Evolutionary conservation across 257 asterid genomes (phyloP).

Genomic region (Primulina tabacum): DNA sequence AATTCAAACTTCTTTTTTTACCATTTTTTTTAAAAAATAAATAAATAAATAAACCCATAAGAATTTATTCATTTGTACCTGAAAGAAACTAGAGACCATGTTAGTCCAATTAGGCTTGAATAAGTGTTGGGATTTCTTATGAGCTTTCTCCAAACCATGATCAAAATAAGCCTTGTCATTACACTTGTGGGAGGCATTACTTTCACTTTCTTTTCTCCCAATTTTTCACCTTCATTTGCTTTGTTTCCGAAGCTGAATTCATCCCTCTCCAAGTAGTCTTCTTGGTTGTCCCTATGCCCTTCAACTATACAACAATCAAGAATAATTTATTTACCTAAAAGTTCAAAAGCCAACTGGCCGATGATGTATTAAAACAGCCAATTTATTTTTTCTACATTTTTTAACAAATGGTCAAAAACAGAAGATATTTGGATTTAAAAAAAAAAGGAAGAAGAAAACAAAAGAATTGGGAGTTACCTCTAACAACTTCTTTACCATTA

Average conservation of each 20-base stretch:
- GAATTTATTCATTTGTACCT: constrained; percentile 27
- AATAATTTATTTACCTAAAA: too few species aligned
- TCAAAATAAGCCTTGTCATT: constrained; percentile 45
- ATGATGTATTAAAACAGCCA: too few species aligned
- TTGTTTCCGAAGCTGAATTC: background rate
- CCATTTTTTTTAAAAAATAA: too few species aligned
- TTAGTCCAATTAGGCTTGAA: constrained; percentile 44
- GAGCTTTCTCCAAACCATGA: constrained; percentile 28
- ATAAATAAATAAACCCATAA: too few species aligned
- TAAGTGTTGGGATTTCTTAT: constrained; percentile 53
- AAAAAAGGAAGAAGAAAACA: too few species aligned
- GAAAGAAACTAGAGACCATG: constrained; percentile 49
- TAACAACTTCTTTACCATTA: constrained; percentile 34
- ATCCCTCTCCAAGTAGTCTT: background rate
- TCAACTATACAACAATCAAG: constrained; percentile 29
- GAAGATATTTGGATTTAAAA: too few species aligned
- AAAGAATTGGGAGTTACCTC: background rate
- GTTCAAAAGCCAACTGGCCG: too few species aligned
- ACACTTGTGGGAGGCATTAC: constrained; percentile 56
- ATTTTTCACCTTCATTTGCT: background rate
- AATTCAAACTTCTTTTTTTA: too few species aligned
- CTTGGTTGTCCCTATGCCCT: constrained; percentile 36
- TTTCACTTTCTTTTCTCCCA: constrained; percentile 25
- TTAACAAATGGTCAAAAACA: too few species aligned
- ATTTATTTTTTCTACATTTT: too few species aligned